Conservation (phyloP, 345 rosid genomes). For the Balakata baccata region DNA sequence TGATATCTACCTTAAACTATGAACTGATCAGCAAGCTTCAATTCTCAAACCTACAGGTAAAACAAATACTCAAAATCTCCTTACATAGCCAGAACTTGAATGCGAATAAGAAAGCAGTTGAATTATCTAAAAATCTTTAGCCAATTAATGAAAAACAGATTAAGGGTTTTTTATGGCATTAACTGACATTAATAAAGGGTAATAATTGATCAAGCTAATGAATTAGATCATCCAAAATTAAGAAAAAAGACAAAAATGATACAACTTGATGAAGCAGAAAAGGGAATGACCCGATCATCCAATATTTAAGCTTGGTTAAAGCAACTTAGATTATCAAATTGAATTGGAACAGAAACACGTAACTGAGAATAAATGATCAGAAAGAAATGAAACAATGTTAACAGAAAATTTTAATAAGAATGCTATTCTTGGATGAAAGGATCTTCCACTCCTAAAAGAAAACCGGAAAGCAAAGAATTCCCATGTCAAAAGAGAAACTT, state of each 20-base stretch:
- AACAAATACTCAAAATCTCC: constrained; percentile 19
- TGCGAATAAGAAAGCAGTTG: too few species aligned
- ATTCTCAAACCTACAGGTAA: constrained; percentile 45
- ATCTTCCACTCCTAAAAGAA: constrained; percentile 41
- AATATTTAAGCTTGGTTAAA: constrained; percentile 7
- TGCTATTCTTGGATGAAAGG: constrained; percentile 36
- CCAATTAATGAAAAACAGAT: constrained; percentile 4
- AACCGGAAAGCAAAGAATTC: constrained; percentile 41
- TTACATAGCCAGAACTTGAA: constrained; percentile 8
- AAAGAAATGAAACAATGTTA: neutral
- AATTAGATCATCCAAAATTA: neutral
- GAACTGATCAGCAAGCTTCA: constrained; percentile 42
- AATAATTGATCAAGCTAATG: neutral
- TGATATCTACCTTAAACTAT: constrained; percentile 28
- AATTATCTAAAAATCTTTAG: neutral
- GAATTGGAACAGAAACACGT: too few species aligned
- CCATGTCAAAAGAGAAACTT: constrained; percentile 29
- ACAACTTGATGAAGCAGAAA: too few species aligned
- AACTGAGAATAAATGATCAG: too few species aligned
- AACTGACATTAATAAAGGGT: neutral
- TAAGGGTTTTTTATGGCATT: neutral
- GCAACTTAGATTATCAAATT: neutral
- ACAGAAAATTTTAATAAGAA: constrained; percentile 38
- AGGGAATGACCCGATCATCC: constrained; percentile 11
- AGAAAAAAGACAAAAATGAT: neutral